Conservation (phyloP, 2,329 filamentous ascomycete genomes). For the Nemania sp. region DNA sequence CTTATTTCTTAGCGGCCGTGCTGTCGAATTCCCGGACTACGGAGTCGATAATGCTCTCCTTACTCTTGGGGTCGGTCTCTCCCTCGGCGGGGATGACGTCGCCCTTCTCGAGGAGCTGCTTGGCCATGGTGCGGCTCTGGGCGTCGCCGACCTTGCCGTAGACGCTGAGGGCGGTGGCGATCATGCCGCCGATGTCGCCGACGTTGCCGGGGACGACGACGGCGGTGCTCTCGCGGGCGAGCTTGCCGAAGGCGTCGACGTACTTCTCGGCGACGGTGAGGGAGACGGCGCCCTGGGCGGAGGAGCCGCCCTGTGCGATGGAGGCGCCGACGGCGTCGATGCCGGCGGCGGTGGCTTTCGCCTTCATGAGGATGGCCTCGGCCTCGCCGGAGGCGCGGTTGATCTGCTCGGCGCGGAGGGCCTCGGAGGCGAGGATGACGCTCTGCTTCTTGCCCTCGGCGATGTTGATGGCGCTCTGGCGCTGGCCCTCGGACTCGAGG, state of each 20-base stretch:
- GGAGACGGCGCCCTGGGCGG: slow-evolving; percentile 86
- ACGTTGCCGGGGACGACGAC: slow-evolving; percentile 97
- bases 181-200: slow-evolving; percentile 96
- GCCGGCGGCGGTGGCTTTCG: slow-evolving; percentile 84
- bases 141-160: slow-evolving; percentile 92
- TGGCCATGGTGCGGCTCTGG: slow-evolving; percentile 76
- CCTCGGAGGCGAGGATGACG: slow-evolving; percentile 95
- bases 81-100: slow-evolving; percentile 34
- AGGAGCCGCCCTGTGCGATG: slow-evolving; percentile 78
- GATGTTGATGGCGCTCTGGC: slow-evolving; percentile 98
- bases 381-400: slow-evolving; percentile 94
- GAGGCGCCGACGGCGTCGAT: slow-evolving; percentile 86
- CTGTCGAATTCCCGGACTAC: slow-evolving; percentile 52
- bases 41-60: slow-evolving; percentile 47
- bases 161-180: slow-evolving; percentile 93
- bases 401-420: slow-evolving; percentile 88
- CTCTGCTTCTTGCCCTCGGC: slow-evolving; percentile 97
- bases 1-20: slow-evolving; percentile 44
- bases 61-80: no score
- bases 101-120: slow-evolving; percentile 58
- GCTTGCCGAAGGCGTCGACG: slow-evolving; percentile 90
- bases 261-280: slow-evolving; percentile 96
- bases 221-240: slow-evolving; percentile 95
- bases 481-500: slow-evolving; percentile 94
- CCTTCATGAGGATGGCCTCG: slow-evolving; percentile 89